These are phyloP conservation scores for Apiotrichum siamense DNA, from an alignment of 1,284 basidiomycete species.

Conservation along the genomic window DNA sequence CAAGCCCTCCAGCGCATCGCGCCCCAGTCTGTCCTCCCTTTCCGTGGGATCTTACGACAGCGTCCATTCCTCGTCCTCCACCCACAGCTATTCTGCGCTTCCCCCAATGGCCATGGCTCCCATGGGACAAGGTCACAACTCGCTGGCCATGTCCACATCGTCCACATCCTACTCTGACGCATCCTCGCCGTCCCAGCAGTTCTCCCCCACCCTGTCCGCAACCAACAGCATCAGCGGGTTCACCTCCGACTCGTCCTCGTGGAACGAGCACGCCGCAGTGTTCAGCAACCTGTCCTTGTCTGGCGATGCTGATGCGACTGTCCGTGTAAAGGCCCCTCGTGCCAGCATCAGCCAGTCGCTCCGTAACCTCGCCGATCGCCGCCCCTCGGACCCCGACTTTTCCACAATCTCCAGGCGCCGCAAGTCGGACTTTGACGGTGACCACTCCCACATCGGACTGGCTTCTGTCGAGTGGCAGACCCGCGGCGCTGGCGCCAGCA, in stretches of 20 bases:
- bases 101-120: conserved; percentile 15
- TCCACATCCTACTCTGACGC: conserved; percentile 12
- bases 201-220: conserved; percentile 13
- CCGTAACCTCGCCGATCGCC: conserved; percentile 2
- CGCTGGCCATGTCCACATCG: conserved; percentile 12
- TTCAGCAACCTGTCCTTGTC: conserved; percentile 14
- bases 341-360: no score
- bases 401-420: conserved; percentile 26
- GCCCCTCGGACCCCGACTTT: background rate
- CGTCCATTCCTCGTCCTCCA: conserved; percentile 12
- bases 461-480: conserved; percentile 16
- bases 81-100: conserved; percentile 10
- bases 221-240: conserved; percentile 7
- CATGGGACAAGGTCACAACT: no score
- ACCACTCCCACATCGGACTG: conserved; percentile 20
- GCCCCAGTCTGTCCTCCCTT: background rate
- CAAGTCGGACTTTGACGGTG: conserved; percentile 34
- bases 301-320: conserved; percentile 4
- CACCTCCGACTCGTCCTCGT: conserved; percentile 11
- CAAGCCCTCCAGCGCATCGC: background rate
- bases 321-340: conserved; percentile 9
- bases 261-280: conserved; percentile 19
- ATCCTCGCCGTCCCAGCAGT: conserved; percentile 12
- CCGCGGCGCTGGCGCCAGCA: no score
- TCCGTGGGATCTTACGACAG: conserved; percentile 13